Base-by-base conservation (phyloP, 768 basidiomycete species). In the Filobasidium wieringae region DNA sequence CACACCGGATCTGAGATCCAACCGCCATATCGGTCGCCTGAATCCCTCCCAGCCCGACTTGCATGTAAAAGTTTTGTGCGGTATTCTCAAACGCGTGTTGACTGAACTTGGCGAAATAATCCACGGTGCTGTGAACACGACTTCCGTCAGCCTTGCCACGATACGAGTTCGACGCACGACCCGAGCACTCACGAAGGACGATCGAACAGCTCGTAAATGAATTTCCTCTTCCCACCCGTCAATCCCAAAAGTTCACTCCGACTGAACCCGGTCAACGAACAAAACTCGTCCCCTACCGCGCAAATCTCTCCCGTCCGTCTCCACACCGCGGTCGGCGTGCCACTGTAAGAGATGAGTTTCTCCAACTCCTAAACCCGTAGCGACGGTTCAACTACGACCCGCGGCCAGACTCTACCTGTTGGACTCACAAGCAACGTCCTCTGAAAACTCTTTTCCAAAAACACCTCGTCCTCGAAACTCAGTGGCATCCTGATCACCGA, bases 241-340 rank as follows among this genome's bases (percentile, higher is more conserved):
- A 70, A 71, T 9, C 79, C 79, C 24, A 84, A 64, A 19, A 99
- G 79, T 63, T 96, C 90, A 61, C 87, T 85, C 73, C 85, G 79
- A 8, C 82, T 81, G 87, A 89, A 92, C 65, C 86, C 88, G 8
- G 89, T 91, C 61, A 99, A 78, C 80, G 88, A 85, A 72, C 86
- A 88, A 70, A 99, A 97, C 75, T 99, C 95, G 5, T 89, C 87
- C 0, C 91, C 92, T 47, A 91, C 95, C 45, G 95, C 83, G 68
- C 90, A 92, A 26, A 99, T 91, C 76, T 99, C 95, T 66, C 95
- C 95, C 19, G 95, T 99, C 51, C 95, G 80, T 43, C 95, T 84
- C 93, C 93, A 99, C 11, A 93, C 87, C 39, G 92, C 90, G 1
- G 93, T 97, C 2, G 93, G 93, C 29, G 93, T 97, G 11, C 93